Percentiles rank a stretch among this genome's conserved stretches.
These are phyloP conservation scores for Fraxinus anomala DNA, from an alignment of 257 asterid species.

Conservation along the genomic window DNA sequence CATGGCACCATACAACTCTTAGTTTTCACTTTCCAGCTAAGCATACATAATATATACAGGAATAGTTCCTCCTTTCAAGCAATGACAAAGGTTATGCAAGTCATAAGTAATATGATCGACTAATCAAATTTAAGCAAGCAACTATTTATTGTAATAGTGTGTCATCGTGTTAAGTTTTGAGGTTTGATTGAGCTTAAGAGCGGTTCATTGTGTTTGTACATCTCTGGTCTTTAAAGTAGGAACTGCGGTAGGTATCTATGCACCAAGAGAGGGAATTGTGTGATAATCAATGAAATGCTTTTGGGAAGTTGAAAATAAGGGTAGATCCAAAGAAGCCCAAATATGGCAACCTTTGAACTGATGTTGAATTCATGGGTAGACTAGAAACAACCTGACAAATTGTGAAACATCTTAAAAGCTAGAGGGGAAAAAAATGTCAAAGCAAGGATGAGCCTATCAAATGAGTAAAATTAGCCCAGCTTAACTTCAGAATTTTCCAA, in stretches of 20 bases:
- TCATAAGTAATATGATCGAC: too few species aligned
- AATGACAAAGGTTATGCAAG: too few species aligned
- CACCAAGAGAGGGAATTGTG: neutral
- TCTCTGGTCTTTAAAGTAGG: neutral
- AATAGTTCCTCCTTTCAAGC: constrained; percentile 1
- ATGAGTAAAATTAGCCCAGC: constrained; percentile 27
- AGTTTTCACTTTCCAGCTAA: constrained; percentile 16
- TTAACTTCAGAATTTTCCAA: constrained; percentile 37
- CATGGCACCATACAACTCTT: constrained; percentile 5
- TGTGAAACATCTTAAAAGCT: neutral
- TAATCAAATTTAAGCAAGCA: too few species aligned
- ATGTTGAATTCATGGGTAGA: neutral
- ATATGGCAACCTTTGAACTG: neutral
- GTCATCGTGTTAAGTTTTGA: neutral
- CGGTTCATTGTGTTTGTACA: neutral
- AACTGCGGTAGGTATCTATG: neutral
- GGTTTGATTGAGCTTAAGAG: neutral
- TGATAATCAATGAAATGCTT: neutral
- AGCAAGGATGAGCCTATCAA: neutral
- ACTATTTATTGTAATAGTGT: neutral
- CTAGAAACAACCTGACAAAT: neutral
- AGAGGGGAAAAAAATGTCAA: neutral
- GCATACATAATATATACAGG: neutral
- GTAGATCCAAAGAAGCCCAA: neutral
- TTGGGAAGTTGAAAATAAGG: neutral